phyloP scores from a whole-genome alignment of 2,329 filamentous ascomycete species.

The Dactylellina drechsleri region DNA sequence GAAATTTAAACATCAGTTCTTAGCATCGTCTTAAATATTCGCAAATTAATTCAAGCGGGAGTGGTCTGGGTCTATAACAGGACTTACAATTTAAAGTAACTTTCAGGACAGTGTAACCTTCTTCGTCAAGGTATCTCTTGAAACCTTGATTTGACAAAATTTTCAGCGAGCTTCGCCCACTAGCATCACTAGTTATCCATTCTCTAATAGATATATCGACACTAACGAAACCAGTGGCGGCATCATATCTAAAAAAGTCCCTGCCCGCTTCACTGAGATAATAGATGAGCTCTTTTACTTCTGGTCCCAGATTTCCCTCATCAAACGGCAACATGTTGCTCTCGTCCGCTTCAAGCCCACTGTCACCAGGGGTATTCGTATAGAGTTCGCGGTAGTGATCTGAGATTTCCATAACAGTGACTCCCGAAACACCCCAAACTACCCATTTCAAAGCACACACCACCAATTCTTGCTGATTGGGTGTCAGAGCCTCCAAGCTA shows the following conservation, averaged over 20 bases:
- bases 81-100: conserved; percentile 26
- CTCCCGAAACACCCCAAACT: conserved; percentile 31
- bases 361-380: background rate
- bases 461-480: conserved; percentile 33
- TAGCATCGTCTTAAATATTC: too few species aligned
- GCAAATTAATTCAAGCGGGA: too few species aligned
- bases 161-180: background rate
- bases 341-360: background rate
- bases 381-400: conserved; percentile 45
- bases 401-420: conserved; percentile 37
- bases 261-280: conserved; percentile 16
- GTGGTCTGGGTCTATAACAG: background rate
- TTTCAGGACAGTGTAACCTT: conserved; percentile 26
- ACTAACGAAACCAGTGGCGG: conserved; percentile 4
- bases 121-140: conserved; percentile 7
- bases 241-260: conserved; percentile 32
- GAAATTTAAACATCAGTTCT: background rate
- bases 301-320: conserved; percentile 21
- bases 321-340: conserved; percentile 21
- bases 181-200: conserved; percentile 21
- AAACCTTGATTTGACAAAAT: background rate
- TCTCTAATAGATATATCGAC: conserved; percentile 46
- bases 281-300: conserved; percentile 38
- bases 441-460: conserved; percentile 35
- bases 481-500: conserved; percentile 33